A percentile compares a stretch with the other conserved stretches of the same genome.
Conservation (phyloP, 805 yeast genomes). For the Saturnispora gosingensis region DNA sequence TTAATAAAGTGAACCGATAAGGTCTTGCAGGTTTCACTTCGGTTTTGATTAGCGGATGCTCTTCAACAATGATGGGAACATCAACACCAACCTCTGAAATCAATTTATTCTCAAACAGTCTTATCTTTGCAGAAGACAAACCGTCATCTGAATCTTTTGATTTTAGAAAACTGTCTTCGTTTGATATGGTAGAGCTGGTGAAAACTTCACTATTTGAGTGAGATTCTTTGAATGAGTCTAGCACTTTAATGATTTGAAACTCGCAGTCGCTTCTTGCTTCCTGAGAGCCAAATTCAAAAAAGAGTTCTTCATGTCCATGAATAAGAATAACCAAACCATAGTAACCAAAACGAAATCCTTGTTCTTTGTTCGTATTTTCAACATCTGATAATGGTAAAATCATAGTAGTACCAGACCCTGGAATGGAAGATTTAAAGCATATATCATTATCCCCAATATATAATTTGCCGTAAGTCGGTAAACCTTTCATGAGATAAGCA, state of each 20-base stretch:
- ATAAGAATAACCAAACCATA: conserved; percentile 62
- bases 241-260: conserved; percentile 37
- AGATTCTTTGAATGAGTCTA: conserved; percentile 33
- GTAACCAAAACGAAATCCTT: conserved; percentile 61
- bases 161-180: conserved; percentile 5
- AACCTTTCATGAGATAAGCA: conserved; percentile 55
- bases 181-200: conserved; percentile 3
- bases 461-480: conserved; percentile 78
- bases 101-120: conserved; percentile 59
- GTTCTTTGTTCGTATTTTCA: conserved; percentile 58
- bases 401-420: conserved; percentile 74
- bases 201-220: background rate
- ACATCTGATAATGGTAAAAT: conserved; percentile 68
- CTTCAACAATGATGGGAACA: conserved; percentile 62
- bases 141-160: conserved; percentile 21
- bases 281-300: conserved; percentile 63
- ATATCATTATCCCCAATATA: conserved; percentile 59
- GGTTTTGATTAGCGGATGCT: conserved; percentile 36
- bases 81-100: conserved; percentile 51
- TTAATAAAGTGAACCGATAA: conserved; percentile 57
- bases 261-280: conserved; percentile 69
- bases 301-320: conserved; percentile 67
- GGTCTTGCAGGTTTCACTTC: conserved; percentile 45
- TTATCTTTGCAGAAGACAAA: conserved; percentile 49
- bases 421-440: conserved; percentile 75